Evolutionary conservation across 495 filamentous ascomycete genomes (phyloP), one percentile per base, ranked within the genome.

Genomic region (Penicillium steckii): DNA sequence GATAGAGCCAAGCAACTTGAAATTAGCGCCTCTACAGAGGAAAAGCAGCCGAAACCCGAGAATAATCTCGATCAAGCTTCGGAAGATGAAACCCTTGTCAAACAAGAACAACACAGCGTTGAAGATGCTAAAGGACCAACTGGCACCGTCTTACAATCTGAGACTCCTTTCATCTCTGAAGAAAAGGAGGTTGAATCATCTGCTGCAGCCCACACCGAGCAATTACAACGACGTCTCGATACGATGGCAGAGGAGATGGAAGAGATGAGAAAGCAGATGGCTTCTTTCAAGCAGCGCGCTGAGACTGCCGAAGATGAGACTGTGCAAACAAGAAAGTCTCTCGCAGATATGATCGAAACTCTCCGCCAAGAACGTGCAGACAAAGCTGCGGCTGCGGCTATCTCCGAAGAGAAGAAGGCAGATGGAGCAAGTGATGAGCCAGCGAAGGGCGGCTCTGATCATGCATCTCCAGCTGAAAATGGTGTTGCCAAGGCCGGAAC

Each of bases 281-380:
- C 93, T 43, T 70, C 71, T 0, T 96, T 90, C 70, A 85, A 85
- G 56, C 71, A 80, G 13, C 83, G 89, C 12, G 90, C 91, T 2
- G 86, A 95, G 66, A 82, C 73, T 42, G 91, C 92, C 3, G 91
- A 96, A 63, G 74, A 78, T 17, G 90, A 96, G 55, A 78, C 81
- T 22, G 77, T 80, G 50, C 72, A 78, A 30, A 79, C 83, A 43
- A 83, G 85, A 45, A 85, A 85, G 63, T 88, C 85, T 1, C 71
- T 98, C 19, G 85, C 86, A 0, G 90, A 96, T 64, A 93, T 97
- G 91, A 85, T 97, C 13, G 82, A 89, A 59, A 86, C 86, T 24
- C 84, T 95, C 38, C 82, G 89, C 41, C 76, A 76, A 55, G 85
- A 85, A 49, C 85, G 90, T 27, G 80, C 55, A 1, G 57, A 66